Conservation (phyloP, 768 basidiomycete species). For the Thelephora ganbajun region DNA sequence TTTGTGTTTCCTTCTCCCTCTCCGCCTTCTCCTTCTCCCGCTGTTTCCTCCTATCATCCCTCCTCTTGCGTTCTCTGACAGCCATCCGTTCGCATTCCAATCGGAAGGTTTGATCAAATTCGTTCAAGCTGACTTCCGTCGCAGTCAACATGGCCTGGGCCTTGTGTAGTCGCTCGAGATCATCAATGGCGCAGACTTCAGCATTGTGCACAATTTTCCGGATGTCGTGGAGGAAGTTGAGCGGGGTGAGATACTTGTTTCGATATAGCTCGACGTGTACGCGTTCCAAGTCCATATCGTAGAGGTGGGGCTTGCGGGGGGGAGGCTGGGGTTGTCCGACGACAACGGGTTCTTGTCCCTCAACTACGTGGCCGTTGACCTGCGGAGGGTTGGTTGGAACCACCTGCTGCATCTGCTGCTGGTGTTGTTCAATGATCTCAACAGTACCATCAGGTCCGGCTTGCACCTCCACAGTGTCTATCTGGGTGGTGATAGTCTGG, state of each 20-base stretch:
- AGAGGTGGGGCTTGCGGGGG: slow-evolving; percentile 37
- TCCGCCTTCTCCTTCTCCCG: slow-evolving; percentile 20
- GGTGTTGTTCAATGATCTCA: slow-evolving; percentile 29
- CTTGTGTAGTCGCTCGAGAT: slow-evolving; percentile 62
- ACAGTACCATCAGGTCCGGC: slow-evolving; percentile 26
- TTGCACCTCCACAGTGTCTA: slow-evolving; percentile 20
- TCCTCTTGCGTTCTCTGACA: slow-evolving; percentile 50
- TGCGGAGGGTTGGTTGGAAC: slow-evolving; percentile 7
- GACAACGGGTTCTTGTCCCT: slow-evolving; percentile 4
- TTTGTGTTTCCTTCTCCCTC: slow-evolving; percentile 17
- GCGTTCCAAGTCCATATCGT: slow-evolving; percentile 83
- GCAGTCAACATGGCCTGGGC: slow-evolving; percentile 86
- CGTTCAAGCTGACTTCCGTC: slow-evolving; percentile 72
- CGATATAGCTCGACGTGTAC: slow-evolving; percentile 81
- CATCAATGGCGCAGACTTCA: slow-evolving; percentile 37
- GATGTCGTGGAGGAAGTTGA: slow-evolving; percentile 77
- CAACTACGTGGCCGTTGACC: slow-evolving; percentile 23
- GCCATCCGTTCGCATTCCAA: slow-evolving; percentile 87
- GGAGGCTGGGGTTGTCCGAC: slow-evolving; percentile 19
- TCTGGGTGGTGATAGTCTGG: slow-evolving; percentile 21
- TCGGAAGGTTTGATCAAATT: slow-evolving; percentile 67
- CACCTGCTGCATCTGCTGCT: slow-evolving; percentile 8
- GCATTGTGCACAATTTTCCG: slow-evolving; percentile 73
- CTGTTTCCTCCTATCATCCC: slow-evolving; percentile 29
- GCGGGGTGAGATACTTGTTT: slow-evolving; percentile 74